Evolutionary conservation across 2,329 filamentous ascomycete genomes (phyloP), one percentile per base, ranked within the genome.

Genomic region (Thermoascus crustaceus): DNA sequence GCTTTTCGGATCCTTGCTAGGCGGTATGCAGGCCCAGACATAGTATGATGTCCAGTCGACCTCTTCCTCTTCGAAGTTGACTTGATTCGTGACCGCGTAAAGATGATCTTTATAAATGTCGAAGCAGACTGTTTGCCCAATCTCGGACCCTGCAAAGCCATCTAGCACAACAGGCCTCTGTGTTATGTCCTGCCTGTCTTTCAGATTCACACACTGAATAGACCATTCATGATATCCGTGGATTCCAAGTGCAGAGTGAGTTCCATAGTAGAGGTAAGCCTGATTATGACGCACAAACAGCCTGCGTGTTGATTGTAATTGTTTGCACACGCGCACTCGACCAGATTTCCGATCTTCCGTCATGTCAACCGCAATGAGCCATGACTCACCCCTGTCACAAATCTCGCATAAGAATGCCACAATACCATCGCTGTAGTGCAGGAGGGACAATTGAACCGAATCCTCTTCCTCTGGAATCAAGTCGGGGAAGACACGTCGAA

Each of bases 11-110:
- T 64, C 48, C 5, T 46, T 39, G 4, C 45, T 43, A 7, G 85
- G 62, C 1, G 72, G 73, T 39, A 85, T 75, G 7, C 79, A 73
- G 29, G 77, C 65, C 52, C 76, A 82, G 38, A 77, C 71, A 50
- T 86, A 88, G 50, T 75, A 82, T 0, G 78, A 83, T 0, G 75
- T 76, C 71, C 75, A 82, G 38, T 81, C 73, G 4, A 75, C 66
- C 38, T 81, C 75, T 39, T 81, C 74, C 0, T 74, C 67, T 38
- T 80, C 73, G 34, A 76, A 73, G 3, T 71, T 69, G 2, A 72
- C 72, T 44, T 78, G 72, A 43, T 77, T 87, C 0, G 82, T 82
- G 4, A 87, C 60, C 0, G 73, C 79, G 46, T 87, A 87, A 25
- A 88, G 76, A 45, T 76, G 67, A 7, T 66, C 70, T 23, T 76